Conservation (phyloP, 2,329 filamentous ascomycete species). For the Polychaeton citri region DNA sequence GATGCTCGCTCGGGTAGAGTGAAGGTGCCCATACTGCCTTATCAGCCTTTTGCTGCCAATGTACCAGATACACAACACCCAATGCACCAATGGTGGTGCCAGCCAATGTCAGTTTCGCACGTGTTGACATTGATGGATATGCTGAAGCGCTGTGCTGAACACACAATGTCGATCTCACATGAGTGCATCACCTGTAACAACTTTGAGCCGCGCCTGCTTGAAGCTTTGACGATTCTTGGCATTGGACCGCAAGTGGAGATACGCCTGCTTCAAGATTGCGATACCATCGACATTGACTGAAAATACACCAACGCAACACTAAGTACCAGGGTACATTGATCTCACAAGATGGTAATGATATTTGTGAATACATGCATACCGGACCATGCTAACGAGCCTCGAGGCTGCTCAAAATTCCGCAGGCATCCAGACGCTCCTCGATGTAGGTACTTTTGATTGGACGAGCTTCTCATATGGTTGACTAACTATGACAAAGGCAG, state of each 20-base stretch:
- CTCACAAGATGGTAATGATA: slow-evolving; percentile 1
- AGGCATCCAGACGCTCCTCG: slow-evolving; percentile 96
- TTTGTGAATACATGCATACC: no score
- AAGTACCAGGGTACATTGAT: no score
- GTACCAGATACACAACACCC: slow-evolving; percentile 70
- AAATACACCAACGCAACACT: no score
- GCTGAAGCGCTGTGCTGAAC: no score
- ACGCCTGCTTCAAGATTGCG: slow-evolving; percentile 1
- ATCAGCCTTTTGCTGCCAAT: slow-evolving; percentile 76
- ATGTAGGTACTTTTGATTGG: slow-evolving; percentile 49
- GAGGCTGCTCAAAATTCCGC: slow-evolving; percentile 97
- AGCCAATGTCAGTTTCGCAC: slow-evolving; percentile 73
- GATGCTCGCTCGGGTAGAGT: neutral
- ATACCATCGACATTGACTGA: neutral
- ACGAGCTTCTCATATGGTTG: neutral
- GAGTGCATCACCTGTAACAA: no score
- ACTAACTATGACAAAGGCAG: slow-evolving; percentile 48
- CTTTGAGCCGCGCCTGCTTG: neutral
- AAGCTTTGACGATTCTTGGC: neutral
- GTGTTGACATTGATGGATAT: slow-evolving; percentile 64
- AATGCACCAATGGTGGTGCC: slow-evolving; percentile 64
- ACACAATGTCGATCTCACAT: no score
- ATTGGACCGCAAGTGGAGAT: neutral
- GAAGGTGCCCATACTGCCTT: slow-evolving; percentile 55
- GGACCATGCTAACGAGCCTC: slow-evolving; percentile 1